A percentile compares a stretch with the other conserved stretches of the same genome.
Evolutionary conservation across 177 flowering plant species (phyloP).

Genomic region (Vitis hybrid): DNA sequence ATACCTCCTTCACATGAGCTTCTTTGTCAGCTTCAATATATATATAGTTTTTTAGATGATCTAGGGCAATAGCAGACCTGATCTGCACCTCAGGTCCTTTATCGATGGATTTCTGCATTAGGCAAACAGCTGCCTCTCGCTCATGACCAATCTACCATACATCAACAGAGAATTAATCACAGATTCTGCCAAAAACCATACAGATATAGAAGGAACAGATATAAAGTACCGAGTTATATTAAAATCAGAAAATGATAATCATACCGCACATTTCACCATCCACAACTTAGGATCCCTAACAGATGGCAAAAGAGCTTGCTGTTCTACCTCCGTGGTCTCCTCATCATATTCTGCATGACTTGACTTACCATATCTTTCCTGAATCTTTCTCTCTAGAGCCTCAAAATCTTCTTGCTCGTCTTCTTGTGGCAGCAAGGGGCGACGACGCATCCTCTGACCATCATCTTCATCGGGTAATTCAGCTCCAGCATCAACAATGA

Average conservation of each 20-base stretch:
- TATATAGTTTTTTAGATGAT: conserved; percentile 84
- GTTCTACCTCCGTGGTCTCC: conserved; percentile 93
- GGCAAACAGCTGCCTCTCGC: conserved; percentile 86
- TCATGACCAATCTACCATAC: conserved; percentile 77
- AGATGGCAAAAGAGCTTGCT: conserved; percentile 94
- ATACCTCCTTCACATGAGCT: conserved; percentile 96
- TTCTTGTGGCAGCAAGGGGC: conserved; percentile 55
- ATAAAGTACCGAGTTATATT: not conserved
- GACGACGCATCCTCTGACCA: conserved; percentile 60
- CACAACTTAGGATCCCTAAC: conserved; percentile 94
- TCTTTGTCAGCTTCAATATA: conserved; percentile 96
- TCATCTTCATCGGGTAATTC: conserved; percentile 77
- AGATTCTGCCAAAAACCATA: not conserved
- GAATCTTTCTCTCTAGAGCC: conserved; percentile 70
- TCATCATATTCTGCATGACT: conserved; percentile 72
- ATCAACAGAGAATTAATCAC: conserved; percentile 1
- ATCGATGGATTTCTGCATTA: conserved; percentile 90
- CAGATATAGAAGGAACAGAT: not conserved
- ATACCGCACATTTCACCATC: conserved; percentile 97
- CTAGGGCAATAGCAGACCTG: conserved; percentile 86
- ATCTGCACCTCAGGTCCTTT: conserved; percentile 87
- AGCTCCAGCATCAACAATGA: conserved; percentile 58
- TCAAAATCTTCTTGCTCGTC: conserved; percentile 89
- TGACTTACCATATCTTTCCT: conserved; percentile 68
- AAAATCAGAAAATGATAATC: conserved; percentile 13